Conservation (phyloP, 2,329 filamentous ascomycete species). For the Pseudogymnoascus sp. region DNA sequence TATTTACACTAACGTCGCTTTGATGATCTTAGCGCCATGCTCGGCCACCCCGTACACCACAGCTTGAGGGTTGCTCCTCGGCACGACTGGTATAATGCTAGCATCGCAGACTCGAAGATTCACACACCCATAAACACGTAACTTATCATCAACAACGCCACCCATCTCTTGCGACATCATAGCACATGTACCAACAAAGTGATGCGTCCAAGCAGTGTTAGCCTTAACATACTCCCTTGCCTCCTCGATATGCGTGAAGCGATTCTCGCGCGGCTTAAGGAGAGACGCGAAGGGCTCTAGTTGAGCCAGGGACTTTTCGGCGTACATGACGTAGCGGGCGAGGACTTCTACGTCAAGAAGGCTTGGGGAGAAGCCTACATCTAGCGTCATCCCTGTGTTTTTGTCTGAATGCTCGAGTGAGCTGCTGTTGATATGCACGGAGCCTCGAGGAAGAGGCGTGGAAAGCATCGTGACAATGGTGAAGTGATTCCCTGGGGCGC, state of each 20-base stretch:
- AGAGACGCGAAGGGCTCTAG: slow-evolving; percentile 29
- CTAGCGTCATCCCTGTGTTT: slow-evolving; percentile 36
- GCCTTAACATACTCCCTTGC: neutral
- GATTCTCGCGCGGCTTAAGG: slow-evolving; percentile 28
- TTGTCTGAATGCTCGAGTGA: slow-evolving; percentile 20
- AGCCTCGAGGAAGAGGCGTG: slow-evolving; percentile 48
- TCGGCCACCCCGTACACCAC: slow-evolving; percentile 11
- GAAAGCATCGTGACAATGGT: slow-evolving; percentile 42
- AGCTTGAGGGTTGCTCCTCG: slow-evolving; percentile 3
- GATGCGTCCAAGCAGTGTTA: neutral
- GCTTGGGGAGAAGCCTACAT: slow-evolving; percentile 43
- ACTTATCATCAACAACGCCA: slow-evolving; percentile 30
- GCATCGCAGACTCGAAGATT: slow-evolving; percentile 11
- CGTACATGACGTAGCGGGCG: slow-evolving; percentile 32
- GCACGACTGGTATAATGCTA: slow-evolving; percentile 7
- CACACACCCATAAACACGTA: slow-evolving; percentile 28
- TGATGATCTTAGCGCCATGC: slow-evolving; percentile 11
- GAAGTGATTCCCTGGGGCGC: slow-evolving; percentile 38
- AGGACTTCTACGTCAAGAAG: slow-evolving; percentile 46
- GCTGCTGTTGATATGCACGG: slow-evolving; percentile 41
- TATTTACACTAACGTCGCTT: neutral
- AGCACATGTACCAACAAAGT: slow-evolving; percentile 9
- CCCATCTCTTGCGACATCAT: slow-evolving; percentile 26
- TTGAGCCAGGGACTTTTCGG: slow-evolving; percentile 20
- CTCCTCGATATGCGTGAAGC: slow-evolving; percentile 21